Evolutionary conservation across 2,329 filamentous ascomycete species (phyloP), one percentile per base, ranked within the genome.

Genomic region (Colletotrichum karsti): DNA sequence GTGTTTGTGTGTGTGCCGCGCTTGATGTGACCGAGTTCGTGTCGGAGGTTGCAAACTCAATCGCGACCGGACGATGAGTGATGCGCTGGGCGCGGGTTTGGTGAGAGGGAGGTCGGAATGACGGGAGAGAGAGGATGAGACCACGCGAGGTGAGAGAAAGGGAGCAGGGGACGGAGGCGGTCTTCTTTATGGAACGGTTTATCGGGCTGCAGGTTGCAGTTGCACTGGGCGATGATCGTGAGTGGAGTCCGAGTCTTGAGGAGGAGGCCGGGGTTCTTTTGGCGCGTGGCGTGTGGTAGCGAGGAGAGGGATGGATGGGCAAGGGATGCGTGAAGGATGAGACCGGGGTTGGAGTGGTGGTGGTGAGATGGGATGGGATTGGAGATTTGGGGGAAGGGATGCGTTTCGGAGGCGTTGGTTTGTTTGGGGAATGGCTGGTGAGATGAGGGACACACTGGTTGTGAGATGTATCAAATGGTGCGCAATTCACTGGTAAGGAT

Each of bases 131-230:
- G 57, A 56, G 26, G n/a, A n/a, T 26, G 8, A 56, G 53, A 41
- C 53, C 22, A 42, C 35, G n/a, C n/a, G 44, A 53, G 22, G 33
- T 48, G 3, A 8, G 15, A 13, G 7, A 20, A 51, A 50, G 41
- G 48, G 46, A 26, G 26, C 46, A 26, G 9, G n/a, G 51, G 54
- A 42, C 37, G 30, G 46, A 35, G 30, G 30, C 22, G 54, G 44
- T 37, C 41, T 51, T 58, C 61, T 68, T 57, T 68, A 68, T 68
- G 60, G 58, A 30, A 65, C 13, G 24, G 30, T 64, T 59, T 68
- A 65, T 65, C 65, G 53, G 65, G 35, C 35, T 48, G 60, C 53
- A 67, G 64, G 64, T 64, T 67, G 54, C 65, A 68, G 65, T 68
- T 54, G 46, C 65, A 68, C 65, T 24, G 53, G 53, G 60, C 44